phyloP scores from a whole-genome alignment of 2,329 filamentous ascomycete species.

The Didymella arachidicola region DNA sequence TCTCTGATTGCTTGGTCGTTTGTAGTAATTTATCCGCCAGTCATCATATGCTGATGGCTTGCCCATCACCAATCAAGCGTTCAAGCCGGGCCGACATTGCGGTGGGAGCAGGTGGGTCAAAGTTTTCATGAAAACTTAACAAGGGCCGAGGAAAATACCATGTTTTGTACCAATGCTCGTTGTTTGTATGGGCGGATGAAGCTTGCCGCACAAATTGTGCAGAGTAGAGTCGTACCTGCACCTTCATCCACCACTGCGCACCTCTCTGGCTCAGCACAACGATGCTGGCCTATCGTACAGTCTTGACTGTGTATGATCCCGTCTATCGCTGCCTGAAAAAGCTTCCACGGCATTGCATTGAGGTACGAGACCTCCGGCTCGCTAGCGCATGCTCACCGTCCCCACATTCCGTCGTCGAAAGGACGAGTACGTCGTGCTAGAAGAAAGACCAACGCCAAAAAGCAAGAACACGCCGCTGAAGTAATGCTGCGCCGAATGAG shows the following conservation, averaged over 20 bases:
- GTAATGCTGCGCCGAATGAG: conserved; percentile 32
- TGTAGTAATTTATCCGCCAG: conserved; percentile 21
- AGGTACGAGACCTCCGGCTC: conserved; percentile 28
- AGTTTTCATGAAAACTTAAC: neutral
- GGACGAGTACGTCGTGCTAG: conserved; percentile 25
- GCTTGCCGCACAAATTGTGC: conserved; percentile 2
- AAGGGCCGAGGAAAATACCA: neutral
- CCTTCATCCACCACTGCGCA: conserved; percentile 7
- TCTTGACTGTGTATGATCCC: conserved; percentile 25
- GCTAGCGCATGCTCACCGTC: conserved; percentile 15
- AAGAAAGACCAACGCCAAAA: conserved; percentile 35
- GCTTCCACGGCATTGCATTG: conserved; percentile 22
- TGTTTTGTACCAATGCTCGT: conserved; percentile 5
- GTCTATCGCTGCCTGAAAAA: conserved; percentile 27
- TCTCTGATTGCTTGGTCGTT: neutral
- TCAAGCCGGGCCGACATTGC: conserved; percentile 1
- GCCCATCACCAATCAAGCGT: neutral
- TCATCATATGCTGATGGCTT: neutral
- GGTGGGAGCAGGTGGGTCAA: neutral
- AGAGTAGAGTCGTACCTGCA: conserved; percentile 2
- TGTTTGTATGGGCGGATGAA: conserved; percentile 7
- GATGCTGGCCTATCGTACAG: conserved; percentile 33
- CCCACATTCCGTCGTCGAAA: conserved; percentile 29
- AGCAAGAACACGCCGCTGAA: conserved; percentile 38
- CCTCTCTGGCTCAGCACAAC: conserved; percentile 5